Percentiles rank a stretch among this genome's conserved stretches.
These are phyloP conservation scores for Rhizopogon rudus DNA, from an alignment of 768 basidiomycete species.

Conservation along the genomic window DNA sequence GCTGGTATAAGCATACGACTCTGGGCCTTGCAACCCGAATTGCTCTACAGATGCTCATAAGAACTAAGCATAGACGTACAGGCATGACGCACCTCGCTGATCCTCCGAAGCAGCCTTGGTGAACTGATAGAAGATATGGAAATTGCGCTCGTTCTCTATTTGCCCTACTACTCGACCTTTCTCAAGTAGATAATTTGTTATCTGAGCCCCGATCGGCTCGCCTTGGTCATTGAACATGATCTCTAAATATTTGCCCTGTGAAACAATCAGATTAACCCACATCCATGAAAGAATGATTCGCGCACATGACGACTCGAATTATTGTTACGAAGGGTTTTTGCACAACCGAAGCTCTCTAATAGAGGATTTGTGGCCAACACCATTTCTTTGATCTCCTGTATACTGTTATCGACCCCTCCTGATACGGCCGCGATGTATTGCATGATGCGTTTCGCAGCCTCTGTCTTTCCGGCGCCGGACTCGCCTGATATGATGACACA, in stretches of 20 bases:
- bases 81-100: slow-evolving; percentile 66
- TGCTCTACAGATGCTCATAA: slow-evolving; percentile 52
- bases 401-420: slow-evolving; percentile 81
- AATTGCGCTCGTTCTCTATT: slow-evolving; percentile 93
- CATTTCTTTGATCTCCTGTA: slow-evolving; percentile 99
- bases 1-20: slow-evolving; percentile 92
- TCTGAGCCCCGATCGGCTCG: slow-evolving; percentile 95
- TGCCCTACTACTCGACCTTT: slow-evolving; percentile 97
- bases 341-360: slow-evolving; percentile 97
- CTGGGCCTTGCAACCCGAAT: slow-evolving; percentile 94
- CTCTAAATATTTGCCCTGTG: slow-evolving; percentile 95
- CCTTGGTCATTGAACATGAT: slow-evolving; percentile 97
- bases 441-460: slow-evolving; percentile 99
- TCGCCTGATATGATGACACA: slow-evolving; percentile 99
- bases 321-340: slow-evolving; percentile 97
- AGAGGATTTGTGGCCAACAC: slow-evolving; percentile 97
- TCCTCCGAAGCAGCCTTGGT: slow-evolving; percentile 90
- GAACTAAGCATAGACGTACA: not conserved
- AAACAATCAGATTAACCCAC: slow-evolving; percentile 5
- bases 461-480: slow-evolving; percentile 98
- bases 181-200: slow-evolving; percentile 97
- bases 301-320: slow-evolving; percentile 97
- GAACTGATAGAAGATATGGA: slow-evolving; percentile 99
- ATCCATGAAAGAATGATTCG: slow-evolving; percentile 7
- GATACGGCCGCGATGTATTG: slow-evolving; percentile 98